Evolutionary conservation across 257 asterid genomes (phyloP).

Genomic region (Cynanchum wilfordii): DNA sequence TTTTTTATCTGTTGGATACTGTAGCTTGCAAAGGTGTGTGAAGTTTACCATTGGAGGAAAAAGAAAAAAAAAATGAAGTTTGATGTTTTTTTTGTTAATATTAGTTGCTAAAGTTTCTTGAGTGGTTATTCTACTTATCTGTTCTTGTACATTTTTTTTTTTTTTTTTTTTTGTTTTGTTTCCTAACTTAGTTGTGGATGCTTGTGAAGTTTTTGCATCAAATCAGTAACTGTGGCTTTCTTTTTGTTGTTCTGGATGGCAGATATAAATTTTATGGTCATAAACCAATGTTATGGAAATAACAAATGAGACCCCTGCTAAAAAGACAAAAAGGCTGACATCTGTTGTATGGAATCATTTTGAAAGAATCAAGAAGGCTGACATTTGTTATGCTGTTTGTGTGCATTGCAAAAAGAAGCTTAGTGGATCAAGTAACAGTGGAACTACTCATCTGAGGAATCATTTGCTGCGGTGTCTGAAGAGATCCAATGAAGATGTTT

Average conservation of each 20-base stretch:
- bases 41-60: no score
- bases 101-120: not conserved
- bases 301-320: slow-evolving; percentile 62
- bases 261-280: slow-evolving; percentile 26
- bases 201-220: not conserved
- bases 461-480: slow-evolving; percentile 85
- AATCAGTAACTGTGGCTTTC: slow-evolving; percentile 6
- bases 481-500: slow-evolving; percentile 60
- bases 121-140: not conserved
- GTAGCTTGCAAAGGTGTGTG: not conserved
- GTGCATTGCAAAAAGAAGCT: slow-evolving; percentile 86
- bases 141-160: not conserved
- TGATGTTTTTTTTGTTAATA: not conserved
- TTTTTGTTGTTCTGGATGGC: slow-evolving; percentile 28
- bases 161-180: not conserved
- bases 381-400: slow-evolving; percentile 71
- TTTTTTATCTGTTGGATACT: not conserved
- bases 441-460: slow-evolving; percentile 89
- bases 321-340: slow-evolving; percentile 75
- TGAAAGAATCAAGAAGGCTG: slow-evolving; percentile 85
- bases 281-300: slow-evolving; percentile 52
- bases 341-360: slow-evolving; percentile 95
- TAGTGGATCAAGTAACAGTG: slow-evolving; percentile 93
- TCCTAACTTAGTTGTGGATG: not conserved
- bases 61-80: no score